These are phyloP conservation scores for Colletotrichum kahawae DNA, from an alignment of 2,329 filamentous ascomycete genomes.

Conservation along the genomic window DNA sequence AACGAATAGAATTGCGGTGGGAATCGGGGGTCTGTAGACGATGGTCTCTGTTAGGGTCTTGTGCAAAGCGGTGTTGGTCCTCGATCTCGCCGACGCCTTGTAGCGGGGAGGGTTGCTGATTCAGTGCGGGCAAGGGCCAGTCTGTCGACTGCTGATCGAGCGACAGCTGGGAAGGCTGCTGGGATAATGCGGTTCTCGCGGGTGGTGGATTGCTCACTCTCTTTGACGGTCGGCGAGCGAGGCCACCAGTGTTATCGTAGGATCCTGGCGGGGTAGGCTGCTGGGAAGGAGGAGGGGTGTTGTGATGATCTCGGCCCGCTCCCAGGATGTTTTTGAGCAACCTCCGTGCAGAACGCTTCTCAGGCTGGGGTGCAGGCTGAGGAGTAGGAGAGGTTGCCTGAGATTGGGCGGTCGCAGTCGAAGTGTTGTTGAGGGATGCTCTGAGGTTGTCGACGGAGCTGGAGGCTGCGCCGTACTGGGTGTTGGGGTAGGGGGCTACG, in stretches of 20 bases:
- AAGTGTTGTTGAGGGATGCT: constrained; percentile 28
- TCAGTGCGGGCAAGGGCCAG: constrained; percentile 35
- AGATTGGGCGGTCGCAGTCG: neutral
- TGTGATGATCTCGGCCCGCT: constrained; percentile 35
- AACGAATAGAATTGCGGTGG: constrained; percentile 50
- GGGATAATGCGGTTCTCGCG: constrained; percentile 46
- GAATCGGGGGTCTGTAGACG: constrained; percentile 44
- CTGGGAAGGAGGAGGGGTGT: constrained; percentile 25
- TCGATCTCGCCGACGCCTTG: constrained; percentile 48
- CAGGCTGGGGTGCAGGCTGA: constrained; percentile 24
- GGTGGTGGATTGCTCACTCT: constrained; percentile 55
- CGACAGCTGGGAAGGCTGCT: constrained; percentile 38
- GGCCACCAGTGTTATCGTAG: constrained; percentile 54
- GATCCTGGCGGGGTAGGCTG: constrained; percentile 32
- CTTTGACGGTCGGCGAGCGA: constrained; percentile 63
- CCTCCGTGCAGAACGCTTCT: constrained; percentile 58
- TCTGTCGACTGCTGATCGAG: constrained; percentile 37
- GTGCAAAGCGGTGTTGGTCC: constrained; percentile 35
- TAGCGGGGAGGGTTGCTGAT: constrained; percentile 47
- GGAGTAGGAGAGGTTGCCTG: constrained; percentile 22
- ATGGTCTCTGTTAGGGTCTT: constrained; percentile 44
- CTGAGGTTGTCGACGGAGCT: constrained; percentile 48
- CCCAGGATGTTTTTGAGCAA: constrained; percentile 61
- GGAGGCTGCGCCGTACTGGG: constrained; percentile 39
- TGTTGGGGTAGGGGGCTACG: constrained; percentile 35